Conservation (phyloP, 169 alveolate species). For the Cryptosporidium ryanae region DNA sequence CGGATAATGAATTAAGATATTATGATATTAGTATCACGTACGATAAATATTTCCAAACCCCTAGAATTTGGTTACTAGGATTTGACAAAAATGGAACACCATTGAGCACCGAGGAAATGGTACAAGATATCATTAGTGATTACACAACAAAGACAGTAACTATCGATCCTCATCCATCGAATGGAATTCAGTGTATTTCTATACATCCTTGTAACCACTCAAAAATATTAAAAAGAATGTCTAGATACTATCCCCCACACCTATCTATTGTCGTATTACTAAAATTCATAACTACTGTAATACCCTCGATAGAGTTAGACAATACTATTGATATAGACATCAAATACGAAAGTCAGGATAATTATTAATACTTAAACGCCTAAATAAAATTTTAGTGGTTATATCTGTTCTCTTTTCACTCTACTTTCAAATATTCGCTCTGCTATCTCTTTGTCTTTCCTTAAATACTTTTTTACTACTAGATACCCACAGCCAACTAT, state of each 20-base stretch:
- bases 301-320: constrained; percentile 89
- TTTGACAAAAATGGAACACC: constrained; percentile 87
- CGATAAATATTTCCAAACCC: constrained; percentile 85
- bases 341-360: constrained; percentile 1
- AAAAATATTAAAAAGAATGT: constrained; percentile 85
- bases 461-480: constrained; percentile 10
- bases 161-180: constrained; percentile 91
- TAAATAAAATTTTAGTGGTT: too few relatives aligned
- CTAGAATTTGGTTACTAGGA: constrained; percentile 94
- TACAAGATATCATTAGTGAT: constrained; percentile 93
- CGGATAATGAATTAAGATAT: constrained; percentile 74
- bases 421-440: constrained; percentile 4
- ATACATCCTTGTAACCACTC: constrained; percentile 94
- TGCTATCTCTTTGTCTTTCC: constrained; percentile 34
- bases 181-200: constrained; percentile 84
- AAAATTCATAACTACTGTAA: constrained; percentile 86
- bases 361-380: background rate
- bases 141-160: constrained; percentile 93
- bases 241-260: constrained; percentile 78
- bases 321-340: constrained; percentile 83
- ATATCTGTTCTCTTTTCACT: background rate
- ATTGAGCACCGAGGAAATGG: constrained; percentile 86
- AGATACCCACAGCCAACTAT: constrained; percentile 56
- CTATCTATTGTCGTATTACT: constrained; percentile 83
- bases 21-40: constrained; percentile 80